A percentile compares a stretch with the other conserved stretches of the same genome.
Evolutionary conservation across 805 yeast species (phyloP).

Genomic region (Nakazawaea holstii): DNA sequence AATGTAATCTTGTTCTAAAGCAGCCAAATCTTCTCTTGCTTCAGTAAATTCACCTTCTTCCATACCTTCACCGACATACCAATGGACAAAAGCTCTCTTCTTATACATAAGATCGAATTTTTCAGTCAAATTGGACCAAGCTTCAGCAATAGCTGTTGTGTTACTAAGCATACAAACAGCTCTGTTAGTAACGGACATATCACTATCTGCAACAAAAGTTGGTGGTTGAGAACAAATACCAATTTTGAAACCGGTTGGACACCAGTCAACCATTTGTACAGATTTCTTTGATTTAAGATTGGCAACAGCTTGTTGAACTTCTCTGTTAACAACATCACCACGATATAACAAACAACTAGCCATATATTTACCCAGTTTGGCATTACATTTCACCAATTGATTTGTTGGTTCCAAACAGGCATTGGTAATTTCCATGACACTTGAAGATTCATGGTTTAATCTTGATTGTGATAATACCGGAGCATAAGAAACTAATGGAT

Average conservation of each 20-base stretch:
- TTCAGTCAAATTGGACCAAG: conserved; percentile 89
- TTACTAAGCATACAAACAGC: conserved; percentile 92
- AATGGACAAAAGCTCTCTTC: conserved; percentile 93
- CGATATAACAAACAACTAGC: conserved; percentile 90
- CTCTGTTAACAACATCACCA: conserved; percentile 92
- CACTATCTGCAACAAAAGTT: conserved; percentile 74
- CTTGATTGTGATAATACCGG: conserved; percentile 81
- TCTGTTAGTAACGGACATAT: conserved; percentile 77
- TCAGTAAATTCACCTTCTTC: conserved; percentile 95
- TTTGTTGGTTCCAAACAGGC: conserved; percentile 92
- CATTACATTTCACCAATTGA: conserved; percentile 95
- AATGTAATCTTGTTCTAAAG: conserved; percentile 85
- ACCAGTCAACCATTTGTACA: conserved; percentile 93
- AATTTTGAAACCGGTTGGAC: conserved; percentile 94
- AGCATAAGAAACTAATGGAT: conserved; percentile 91
- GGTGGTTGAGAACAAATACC: conserved; percentile 95
- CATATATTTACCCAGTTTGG: conserved; percentile 88
- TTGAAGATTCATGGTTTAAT: conserved; percentile 84
- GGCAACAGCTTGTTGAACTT: conserved; percentile 86
- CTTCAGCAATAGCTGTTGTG: conserved; percentile 92
- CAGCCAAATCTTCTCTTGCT: conserved; percentile 92
- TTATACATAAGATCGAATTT: conserved; percentile 92
- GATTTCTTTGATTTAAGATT: conserved; percentile 82
- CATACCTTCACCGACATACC: conserved; percentile 98
- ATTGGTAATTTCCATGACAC: conserved; percentile 83